Evolutionary conservation across 345 rosid species (phyloP).

Genomic region (Heritiera littoralis): DNA sequence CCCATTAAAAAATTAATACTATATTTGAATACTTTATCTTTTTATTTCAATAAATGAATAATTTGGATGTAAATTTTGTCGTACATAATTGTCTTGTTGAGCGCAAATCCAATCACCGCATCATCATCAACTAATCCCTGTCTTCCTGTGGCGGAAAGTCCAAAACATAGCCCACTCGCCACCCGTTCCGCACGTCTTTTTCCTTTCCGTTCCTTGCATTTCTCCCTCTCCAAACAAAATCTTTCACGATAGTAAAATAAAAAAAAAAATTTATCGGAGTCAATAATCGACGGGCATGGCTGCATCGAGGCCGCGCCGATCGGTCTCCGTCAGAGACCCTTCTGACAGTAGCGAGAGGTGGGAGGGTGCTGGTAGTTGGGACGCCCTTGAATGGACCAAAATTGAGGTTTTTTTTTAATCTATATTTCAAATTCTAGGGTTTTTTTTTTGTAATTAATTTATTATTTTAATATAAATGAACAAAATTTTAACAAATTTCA

Average conservation of each 20-base stretch:
- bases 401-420: conserved; percentile 44
- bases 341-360: conserved; percentile 54
- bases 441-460: not conserved
- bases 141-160: not conserved
- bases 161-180: not conserved
- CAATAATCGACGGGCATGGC: conserved; percentile 36
- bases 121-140: not conserved
- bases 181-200: not conserved
- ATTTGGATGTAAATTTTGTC: not conserved
- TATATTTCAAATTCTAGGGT: conserved; percentile 23
- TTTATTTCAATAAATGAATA: not conserved
- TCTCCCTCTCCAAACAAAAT: not conserved
- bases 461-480: too few species aligned
- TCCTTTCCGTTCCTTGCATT: not conserved
- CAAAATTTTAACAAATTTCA: not conserved
- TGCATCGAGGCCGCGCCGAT: conserved; percentile 48
- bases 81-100: not conserved
- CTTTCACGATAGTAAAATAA: not conserved
- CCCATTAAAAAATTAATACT: too few species aligned
- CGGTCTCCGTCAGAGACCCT: conserved; percentile 51
- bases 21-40: too few species aligned
- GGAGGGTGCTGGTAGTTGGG: conserved; percentile 84
- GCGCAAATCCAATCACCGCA: not conserved
- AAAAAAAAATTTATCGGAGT: not conserved
- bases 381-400: conserved; percentile 82